phyloP scores from a whole-genome alignment of 2,329 filamentous ascomycete species.

The Microdochium nivale region DNA sequence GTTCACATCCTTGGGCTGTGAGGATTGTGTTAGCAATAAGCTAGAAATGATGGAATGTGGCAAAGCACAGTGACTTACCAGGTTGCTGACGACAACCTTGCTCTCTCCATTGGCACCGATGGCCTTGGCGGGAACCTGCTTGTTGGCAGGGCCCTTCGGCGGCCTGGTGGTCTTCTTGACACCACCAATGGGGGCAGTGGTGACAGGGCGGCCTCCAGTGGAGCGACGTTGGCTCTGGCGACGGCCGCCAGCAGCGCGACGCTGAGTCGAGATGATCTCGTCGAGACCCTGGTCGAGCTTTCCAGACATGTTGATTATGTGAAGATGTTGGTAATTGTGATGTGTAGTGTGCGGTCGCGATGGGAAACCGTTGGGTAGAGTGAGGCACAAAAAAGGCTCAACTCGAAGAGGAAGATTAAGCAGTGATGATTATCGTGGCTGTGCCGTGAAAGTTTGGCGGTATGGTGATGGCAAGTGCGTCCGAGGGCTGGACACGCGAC shows the following conservation, averaged over 20 bases:
- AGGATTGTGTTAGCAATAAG: slow-evolving; percentile 6
- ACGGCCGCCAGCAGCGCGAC: slow-evolving; percentile 45
- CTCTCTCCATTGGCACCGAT: slow-evolving; percentile 60
- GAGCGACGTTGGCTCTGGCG: slow-evolving; percentile 41
- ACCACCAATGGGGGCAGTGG: slow-evolving; percentile 71
- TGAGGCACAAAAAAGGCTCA: neutral
- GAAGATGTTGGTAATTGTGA: slow-evolving; percentile 37
- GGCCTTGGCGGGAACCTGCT: slow-evolving; percentile 57
- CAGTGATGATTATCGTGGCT: neutral
- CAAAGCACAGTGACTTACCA: slow-evolving; percentile 81
- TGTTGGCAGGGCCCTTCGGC: slow-evolving; percentile 48
- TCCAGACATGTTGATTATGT: slow-evolving; percentile 63
- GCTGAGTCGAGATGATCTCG: slow-evolving; percentile 82
- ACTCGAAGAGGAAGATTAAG: slow-evolving; percentile 1
- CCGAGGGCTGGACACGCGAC: slow-evolving; percentile 8
- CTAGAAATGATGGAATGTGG: slow-evolving; percentile 3
- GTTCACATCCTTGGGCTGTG: slow-evolving; percentile 87
- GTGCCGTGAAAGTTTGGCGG: slow-evolving; percentile 6
- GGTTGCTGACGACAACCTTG: slow-evolving; percentile 97
- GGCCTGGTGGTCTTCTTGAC: slow-evolving; percentile 69
- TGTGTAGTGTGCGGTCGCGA: slow-evolving; percentile 5
- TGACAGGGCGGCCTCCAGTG: slow-evolving; percentile 39
- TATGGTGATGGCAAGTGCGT: slow-evolving; percentile 2
- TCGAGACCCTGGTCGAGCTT: slow-evolving; percentile 97
- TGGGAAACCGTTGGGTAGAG: slow-evolving; percentile 7